Percentiles rank a stretch among this genome's conserved stretches.
Evolutionary conservation across 1,139 yeast species (phyloP).

Genomic region (Debaryomycetaceae sp.): DNA sequence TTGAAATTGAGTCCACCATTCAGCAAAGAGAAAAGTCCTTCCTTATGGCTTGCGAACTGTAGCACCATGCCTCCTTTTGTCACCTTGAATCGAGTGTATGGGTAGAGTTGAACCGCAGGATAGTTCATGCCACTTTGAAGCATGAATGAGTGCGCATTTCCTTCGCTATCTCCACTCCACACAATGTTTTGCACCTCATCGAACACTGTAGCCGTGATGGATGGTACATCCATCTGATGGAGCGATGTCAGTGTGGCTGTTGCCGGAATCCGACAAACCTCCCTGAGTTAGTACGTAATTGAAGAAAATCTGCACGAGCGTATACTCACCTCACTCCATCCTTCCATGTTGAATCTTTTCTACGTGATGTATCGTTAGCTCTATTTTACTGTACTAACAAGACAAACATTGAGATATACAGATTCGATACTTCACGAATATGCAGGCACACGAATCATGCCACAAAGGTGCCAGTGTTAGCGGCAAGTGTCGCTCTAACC

Average conservation of each 20-base stretch:
- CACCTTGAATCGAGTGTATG: slow-evolving; percentile 53
- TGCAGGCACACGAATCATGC: no score
- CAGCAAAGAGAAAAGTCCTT: slow-evolving; percentile 60
- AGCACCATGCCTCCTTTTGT: slow-evolving; percentile 37
- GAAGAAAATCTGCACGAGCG: no score
- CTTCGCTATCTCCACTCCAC: slow-evolving; percentile 78
- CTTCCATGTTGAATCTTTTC: slow-evolving; percentile 24
- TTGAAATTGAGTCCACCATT: slow-evolving; percentile 51
- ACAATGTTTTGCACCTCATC: slow-evolving; percentile 71
- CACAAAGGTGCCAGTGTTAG: no score
- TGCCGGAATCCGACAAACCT: slow-evolving; percentile 27
- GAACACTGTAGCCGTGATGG: slow-evolving; percentile 45
- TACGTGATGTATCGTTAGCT: not conserved
- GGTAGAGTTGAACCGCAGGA: slow-evolving; percentile 29
- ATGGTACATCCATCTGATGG: slow-evolving; percentile 7
- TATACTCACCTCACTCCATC: slow-evolving; percentile 34
- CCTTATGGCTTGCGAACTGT: slow-evolving; percentile 51
- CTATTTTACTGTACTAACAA: no score
- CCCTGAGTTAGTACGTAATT: slow-evolving; percentile 7
- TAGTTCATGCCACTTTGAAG: slow-evolving; percentile 23
- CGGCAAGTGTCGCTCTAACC: no score
- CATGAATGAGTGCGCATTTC: slow-evolving; percentile 31
- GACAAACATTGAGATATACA: no score
- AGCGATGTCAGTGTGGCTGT: slow-evolving; percentile 11
- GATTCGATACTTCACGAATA: no score